Conservation (phyloP, 2,329 filamentous ascomycete genomes). For the Colletotrichum acutatum region DNA sequence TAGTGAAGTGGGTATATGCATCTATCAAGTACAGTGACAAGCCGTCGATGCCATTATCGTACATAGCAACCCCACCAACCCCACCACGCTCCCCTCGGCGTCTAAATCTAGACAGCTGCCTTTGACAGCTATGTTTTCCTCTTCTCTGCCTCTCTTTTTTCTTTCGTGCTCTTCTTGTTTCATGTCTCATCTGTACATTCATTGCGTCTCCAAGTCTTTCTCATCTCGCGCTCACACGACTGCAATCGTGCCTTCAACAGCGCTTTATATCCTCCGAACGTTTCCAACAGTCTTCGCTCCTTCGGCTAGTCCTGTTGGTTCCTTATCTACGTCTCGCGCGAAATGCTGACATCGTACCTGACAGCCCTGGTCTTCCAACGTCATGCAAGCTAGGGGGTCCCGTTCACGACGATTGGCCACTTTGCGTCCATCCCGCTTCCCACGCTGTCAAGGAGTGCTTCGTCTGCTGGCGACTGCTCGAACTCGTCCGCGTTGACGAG, state of each 20-base stretch:
- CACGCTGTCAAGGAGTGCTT: background rate
- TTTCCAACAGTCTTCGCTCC: background rate
- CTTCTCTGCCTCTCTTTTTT: background rate
- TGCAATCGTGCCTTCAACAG: background rate
- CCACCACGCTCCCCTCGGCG: background rate
- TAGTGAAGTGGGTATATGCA: slow-evolving; percentile 3
- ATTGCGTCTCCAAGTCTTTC: background rate
- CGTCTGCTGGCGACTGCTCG: slow-evolving; percentile 6
- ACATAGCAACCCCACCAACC: background rate
- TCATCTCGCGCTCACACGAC: background rate
- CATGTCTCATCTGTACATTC: background rate
- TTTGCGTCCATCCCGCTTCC: slow-evolving; percentile 11
- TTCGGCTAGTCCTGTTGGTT: background rate
- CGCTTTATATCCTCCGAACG: background rate
- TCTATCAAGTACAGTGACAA: background rate
- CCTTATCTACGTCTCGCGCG: background rate
- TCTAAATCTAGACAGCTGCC: background rate
- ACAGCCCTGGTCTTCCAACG: background rate
- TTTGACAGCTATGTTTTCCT: background rate
- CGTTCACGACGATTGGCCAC: slow-evolving; percentile 16
- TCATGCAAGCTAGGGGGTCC: background rate
- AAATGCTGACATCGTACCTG: background rate
- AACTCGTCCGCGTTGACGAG: background rate
- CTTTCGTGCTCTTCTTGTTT: background rate
- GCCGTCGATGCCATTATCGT: slow-evolving; percentile 21